Conservation (phyloP, 2,329 filamentous ascomycete genomes). For the Coniella vitis region DNA sequence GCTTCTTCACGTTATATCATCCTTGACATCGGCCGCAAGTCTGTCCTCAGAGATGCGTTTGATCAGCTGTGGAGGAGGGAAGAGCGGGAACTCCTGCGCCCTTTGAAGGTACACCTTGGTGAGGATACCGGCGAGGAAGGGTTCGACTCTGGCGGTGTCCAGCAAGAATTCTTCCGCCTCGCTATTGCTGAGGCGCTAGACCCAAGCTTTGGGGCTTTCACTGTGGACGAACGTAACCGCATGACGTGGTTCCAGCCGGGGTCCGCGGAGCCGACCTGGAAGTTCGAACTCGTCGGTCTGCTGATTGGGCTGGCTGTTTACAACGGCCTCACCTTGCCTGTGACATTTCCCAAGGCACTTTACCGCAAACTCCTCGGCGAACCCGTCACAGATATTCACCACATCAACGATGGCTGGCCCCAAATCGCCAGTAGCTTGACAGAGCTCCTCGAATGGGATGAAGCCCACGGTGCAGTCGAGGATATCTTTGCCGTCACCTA, state of each 20-base stretch:
- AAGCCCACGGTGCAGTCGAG: conserved; percentile 65
- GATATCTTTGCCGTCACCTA: conserved; percentile 81
- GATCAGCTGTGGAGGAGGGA: conserved; percentile 88
- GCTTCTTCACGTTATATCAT: conserved; percentile 67
- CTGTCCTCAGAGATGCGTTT: conserved; percentile 67
- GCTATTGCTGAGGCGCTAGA: conserved; percentile 74
- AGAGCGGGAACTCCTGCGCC: conserved; percentile 71
- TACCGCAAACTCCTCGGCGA: conserved; percentile 73
- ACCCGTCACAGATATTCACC: conserved; percentile 61
- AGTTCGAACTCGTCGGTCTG: conserved; percentile 82
- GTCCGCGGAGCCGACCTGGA: conserved; percentile 76
- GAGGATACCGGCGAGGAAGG: conserved; percentile 80
- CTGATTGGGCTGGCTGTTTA: conserved; percentile 86
- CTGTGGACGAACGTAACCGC: conserved; percentile 64
- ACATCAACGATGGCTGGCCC: conserved; percentile 85
- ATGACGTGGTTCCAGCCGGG: conserved; percentile 86
- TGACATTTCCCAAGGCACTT: conserved; percentile 79
- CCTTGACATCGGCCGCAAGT: conserved; percentile 59
- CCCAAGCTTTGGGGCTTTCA: conserved; percentile 74
- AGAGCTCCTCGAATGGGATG: conserved; percentile 68
- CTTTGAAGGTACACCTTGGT: conserved; percentile 81
- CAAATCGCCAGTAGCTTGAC: conserved; percentile 69
- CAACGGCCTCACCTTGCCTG: conserved; percentile 84
- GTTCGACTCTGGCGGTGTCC: conserved; percentile 88
- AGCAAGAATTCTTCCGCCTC: conserved; percentile 91